phyloP scores from a whole-genome alignment of 2,329 filamentous ascomycete genomes.

The Sclerotinia trifoliorum region DNA sequence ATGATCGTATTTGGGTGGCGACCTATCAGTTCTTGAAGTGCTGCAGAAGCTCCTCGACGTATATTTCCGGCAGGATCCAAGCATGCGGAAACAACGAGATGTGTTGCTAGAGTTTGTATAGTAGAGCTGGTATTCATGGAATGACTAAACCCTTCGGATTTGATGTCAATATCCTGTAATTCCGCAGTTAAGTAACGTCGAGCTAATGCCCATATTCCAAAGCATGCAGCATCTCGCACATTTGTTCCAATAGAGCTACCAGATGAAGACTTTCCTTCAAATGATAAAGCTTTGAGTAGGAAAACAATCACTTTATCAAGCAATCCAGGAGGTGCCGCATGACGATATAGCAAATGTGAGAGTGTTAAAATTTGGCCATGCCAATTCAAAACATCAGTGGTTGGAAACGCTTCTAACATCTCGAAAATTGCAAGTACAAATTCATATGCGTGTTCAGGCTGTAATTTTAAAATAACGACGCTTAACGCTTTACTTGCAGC shows the following conservation, averaged over 20 bases:
- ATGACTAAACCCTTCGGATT: conserved; percentile 37
- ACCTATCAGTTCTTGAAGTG: conserved; percentile 89
- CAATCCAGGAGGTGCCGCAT: conserved; percentile 69
- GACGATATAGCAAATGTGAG: conserved; percentile 80
- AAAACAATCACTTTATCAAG: conserved; percentile 74
- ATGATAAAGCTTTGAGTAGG: conserved; percentile 75
- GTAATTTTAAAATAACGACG: conserved; percentile 77
- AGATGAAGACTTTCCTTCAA: conserved; percentile 83
- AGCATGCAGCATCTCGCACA: conserved; percentile 92
- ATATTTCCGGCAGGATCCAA: conserved; percentile 93
- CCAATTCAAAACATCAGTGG: conserved; percentile 60
- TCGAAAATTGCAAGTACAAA: conserved; percentile 85
- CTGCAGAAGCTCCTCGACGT: conserved; percentile 85
- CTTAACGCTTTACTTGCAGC: conserved; percentile 92
- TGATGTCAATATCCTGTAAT: conserved; percentile 56
- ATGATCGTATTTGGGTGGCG: conserved; percentile 83
- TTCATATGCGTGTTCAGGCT: conserved; percentile 77
- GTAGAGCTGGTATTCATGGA: conserved; percentile 41
- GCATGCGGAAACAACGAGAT: conserved; percentile 78
- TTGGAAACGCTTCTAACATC: conserved; percentile 58
- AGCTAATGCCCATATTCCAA: conserved; percentile 91
- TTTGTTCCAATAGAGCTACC: conserved; percentile 86
- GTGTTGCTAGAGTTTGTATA: conserved; percentile 74
- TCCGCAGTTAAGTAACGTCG: conserved; percentile 82
- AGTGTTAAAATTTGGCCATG: conserved; percentile 88